A percentile compares a stretch with the other conserved stretches of the same genome.
phyloP scores from a whole-genome alignment of 805 yeast species.

The Wickerhamomyces silvicola region DNA sequence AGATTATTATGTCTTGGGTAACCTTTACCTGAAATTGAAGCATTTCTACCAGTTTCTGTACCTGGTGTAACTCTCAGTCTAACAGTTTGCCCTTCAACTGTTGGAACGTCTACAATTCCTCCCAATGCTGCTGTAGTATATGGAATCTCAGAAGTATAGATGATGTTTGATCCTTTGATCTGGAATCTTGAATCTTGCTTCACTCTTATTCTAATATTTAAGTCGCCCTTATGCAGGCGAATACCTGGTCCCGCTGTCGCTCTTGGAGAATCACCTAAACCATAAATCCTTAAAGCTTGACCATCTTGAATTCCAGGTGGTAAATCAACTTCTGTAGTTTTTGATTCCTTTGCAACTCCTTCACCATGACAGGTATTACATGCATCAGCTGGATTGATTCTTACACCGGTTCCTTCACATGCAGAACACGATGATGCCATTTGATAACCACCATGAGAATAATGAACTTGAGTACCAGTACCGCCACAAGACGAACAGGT shows the following conservation, averaged over 20 bases:
- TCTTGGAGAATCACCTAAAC: conserved; percentile 87
- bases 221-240: conserved; percentile 73
- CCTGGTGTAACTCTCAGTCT: conserved; percentile 81
- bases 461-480: conserved; percentile 82
- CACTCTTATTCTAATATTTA: conserved; percentile 76
- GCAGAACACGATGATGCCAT: conserved; percentile 89
- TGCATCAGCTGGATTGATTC: conserved; percentile 56
- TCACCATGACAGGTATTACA: conserved; percentile 84
- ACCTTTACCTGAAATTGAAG: conserved; percentile 82
- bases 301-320: conserved; percentile 91
- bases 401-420: conserved; percentile 88
- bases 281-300: conserved; percentile 72
- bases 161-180: conserved; percentile 60
- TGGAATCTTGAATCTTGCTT: conserved; percentile 65
- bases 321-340: conserved; percentile 72
- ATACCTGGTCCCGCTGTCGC: conserved; percentile 68
- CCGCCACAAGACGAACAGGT: conserved; percentile 91
- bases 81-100: conserved; percentile 71
- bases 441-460: conserved; percentile 88
- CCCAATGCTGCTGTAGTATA: conserved; percentile 97
- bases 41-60: conserved; percentile 66
- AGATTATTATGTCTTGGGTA: conserved; percentile 57
- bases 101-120: conserved; percentile 86
- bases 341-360: conserved; percentile 66
- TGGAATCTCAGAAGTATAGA: conserved; percentile 62